Base-by-base conservation (phyloP, 305 asterid genomes). In the Fraxinus albicans region DNA sequence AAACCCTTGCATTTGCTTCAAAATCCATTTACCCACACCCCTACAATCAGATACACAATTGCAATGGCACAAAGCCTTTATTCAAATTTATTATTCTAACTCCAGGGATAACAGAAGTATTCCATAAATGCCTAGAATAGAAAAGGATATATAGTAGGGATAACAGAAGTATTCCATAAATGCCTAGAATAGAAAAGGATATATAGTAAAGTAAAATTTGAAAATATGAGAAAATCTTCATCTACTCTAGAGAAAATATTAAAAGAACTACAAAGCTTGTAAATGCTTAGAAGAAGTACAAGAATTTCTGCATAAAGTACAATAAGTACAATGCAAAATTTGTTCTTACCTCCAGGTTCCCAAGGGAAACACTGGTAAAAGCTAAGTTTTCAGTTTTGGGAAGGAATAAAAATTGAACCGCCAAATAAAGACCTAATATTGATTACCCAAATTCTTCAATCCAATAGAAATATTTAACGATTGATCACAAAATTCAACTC, bases 1-100 rank as follows among this genome's bases (percentile, higher is more conserved):
- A 86, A 88, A 91, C 8, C 86, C 95, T 91, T 91, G 90, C 96
- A 92, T 87, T 86, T 88, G 92, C 93, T 90, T 94, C 93, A 94
- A 84, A 78, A 92, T 91, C 98, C 98, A 96, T 90, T 96, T 93
- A 53, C 99, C 99, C 12, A 96, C 91, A 33, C 98, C 98, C 90
- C 99, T 96, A 75, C 33, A 86, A 73, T 35, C 34, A 80, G 79
- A 87, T 73, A 63, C 50, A 44, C 73, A 67, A 63, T 63, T 80
- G n/a, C 81, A 63, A 72, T 84, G n/a, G 13, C 44, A 19, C 63
- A 29, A 79, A 42, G 23, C 35, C 19, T 65, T 53, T 42, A 50
- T 82, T 65, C 19, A 31, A 17, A 27, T 40, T 35, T 55, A 80
- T 53, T 73, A 60, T 79, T 53, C 31, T 55, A 72, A 44, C 47